Base-by-base conservation (phyloP, 2,329 filamentous ascomycete species). In the Penicillium sp. region DNA sequence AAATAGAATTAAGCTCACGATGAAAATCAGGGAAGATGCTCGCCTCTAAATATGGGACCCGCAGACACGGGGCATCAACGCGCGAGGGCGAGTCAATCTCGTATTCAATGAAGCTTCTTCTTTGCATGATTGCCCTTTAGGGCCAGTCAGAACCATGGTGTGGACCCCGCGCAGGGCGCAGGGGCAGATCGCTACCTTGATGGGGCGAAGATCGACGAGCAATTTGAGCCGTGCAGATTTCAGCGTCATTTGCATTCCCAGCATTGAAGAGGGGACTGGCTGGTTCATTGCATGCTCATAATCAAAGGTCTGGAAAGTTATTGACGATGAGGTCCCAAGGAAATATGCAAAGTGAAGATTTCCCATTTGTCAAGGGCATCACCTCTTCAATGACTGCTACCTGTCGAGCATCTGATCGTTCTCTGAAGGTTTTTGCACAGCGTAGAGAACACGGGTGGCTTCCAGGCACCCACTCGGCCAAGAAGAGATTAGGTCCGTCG, bases 11-110 rank as follows among this genome's bases (percentile, higher is more conserved):
- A 17, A 47, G 24, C 44, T 28, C 44, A 47, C 17, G 24, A 9
- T 10, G 13, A 17, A 28, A 47, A n/a, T 17, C 7, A 47, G 24
- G 44, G 44, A 47, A n/a, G 24, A 45, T 47, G 24, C 22, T 47
- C 44, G 44, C 28, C 44, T 28, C 44, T 47, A 47, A 47, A 47
- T 47, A 47, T 26, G 44, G 44, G 44, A 26, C 22, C 44, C 12
- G 44, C 22, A 24, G 44, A 47, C 44, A 47, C 44, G 19, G 44
- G 24, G 44, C 44, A 17, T 47, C 44, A 24, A 47, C 44, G 24
- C 5, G 44, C 22, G 24, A 47, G 22, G 44, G 24, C 13, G 15
- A 47, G 44, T 28, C 44, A 28, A 47, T 28, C 44, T 47, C 44
- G 44, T 47, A 47, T 47, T 28, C 22, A 13, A 47, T 28, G 44